phyloP scores from a whole-genome alignment of 1,284 basidiomycete genomes.

The Xanthoconium separans region DNA sequence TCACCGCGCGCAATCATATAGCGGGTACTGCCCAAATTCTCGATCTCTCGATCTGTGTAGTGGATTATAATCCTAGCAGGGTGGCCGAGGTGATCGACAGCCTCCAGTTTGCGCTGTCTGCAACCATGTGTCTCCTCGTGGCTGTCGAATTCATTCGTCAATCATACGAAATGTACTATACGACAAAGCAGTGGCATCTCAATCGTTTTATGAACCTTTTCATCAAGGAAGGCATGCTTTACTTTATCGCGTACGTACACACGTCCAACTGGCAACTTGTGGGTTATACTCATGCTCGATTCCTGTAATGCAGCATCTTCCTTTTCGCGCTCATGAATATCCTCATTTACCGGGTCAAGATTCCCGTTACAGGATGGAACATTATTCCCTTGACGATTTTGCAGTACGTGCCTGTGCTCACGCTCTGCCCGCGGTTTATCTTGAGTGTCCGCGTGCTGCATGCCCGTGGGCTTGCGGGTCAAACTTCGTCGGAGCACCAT shows the following conservation, averaged over 20 bases:
- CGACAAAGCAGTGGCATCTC: neutral
- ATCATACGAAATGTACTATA: neutral
- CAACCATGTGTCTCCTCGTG: conserved; percentile 2
- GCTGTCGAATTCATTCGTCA: neutral
- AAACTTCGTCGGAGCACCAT: too few relatives aligned
- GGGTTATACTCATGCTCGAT: neutral
- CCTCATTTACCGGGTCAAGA: neutral
- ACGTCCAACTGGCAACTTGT: neutral
- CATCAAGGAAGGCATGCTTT: neutral
- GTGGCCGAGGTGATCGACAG: neutral
- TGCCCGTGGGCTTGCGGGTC: too few relatives aligned
- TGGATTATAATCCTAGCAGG: neutral
- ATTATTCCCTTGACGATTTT: too few relatives aligned
- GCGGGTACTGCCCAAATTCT: neutral
- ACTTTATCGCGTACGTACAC: neutral
- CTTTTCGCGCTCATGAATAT: neutral
- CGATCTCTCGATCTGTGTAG: conserved; percentile 2
- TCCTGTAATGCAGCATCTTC: neutral
- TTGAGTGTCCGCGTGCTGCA: too few relatives aligned
- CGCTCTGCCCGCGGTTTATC: too few relatives aligned
- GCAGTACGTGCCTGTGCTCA: too few relatives aligned
- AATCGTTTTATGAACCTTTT: neutral
- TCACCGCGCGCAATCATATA: neutral
- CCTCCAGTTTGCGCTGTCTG: neutral
- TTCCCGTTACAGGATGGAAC: too few relatives aligned